phyloP scores from a whole-genome alignment of 2,329 filamentous ascomycete genomes.

The Basipetospora sp. region DNA sequence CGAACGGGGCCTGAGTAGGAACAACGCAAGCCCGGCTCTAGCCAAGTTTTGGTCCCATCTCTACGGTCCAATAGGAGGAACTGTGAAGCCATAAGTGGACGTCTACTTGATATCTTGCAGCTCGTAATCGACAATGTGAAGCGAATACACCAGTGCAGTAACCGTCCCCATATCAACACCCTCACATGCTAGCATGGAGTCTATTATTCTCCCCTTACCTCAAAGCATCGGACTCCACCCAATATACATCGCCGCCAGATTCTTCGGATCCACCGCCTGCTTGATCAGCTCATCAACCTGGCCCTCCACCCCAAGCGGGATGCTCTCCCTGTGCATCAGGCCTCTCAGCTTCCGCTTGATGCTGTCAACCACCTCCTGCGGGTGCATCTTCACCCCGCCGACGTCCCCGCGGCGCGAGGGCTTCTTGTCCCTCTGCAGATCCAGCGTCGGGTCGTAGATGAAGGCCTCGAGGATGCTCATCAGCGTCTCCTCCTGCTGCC shows the following conservation, averaged over 20 bases:
- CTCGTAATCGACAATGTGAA: too few relatives aligned
- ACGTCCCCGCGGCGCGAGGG: slow-evolving; percentile 19
- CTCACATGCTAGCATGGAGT: slow-evolving; percentile 9
- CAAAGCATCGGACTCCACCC: slow-evolving; percentile 64
- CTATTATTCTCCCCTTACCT: slow-evolving; percentile 14
- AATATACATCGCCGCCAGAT: slow-evolving; percentile 89
- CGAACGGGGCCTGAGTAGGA: too few relatives aligned
- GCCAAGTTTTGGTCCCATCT: too few relatives aligned
- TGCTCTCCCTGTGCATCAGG: slow-evolving; percentile 64
- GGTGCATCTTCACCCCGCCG: slow-evolving; percentile 35
- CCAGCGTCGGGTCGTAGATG: slow-evolving; percentile 88
- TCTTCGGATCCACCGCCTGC: slow-evolving; percentile 65
- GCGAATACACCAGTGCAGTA: too few relatives aligned
- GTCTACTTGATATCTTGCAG: too few relatives aligned
- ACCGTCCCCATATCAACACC: too few relatives aligned
- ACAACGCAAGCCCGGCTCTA: too few relatives aligned
- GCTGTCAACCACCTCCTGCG: slow-evolving; percentile 68
- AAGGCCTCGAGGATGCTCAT: slow-evolving; percentile 98
- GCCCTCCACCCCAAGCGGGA: slow-evolving; percentile 85
- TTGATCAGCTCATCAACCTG: slow-evolving; percentile 93
- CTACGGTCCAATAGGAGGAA: too few relatives aligned
- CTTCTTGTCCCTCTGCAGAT: slow-evolving; percentile 60
- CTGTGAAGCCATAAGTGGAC: too few relatives aligned
- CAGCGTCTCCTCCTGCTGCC: slow-evolving; percentile 86
- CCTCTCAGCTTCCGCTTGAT: slow-evolving; percentile 79